phyloP scores from a whole-genome alignment of 495 filamentous ascomycete species.

The Tuber melanosporum region DNA sequence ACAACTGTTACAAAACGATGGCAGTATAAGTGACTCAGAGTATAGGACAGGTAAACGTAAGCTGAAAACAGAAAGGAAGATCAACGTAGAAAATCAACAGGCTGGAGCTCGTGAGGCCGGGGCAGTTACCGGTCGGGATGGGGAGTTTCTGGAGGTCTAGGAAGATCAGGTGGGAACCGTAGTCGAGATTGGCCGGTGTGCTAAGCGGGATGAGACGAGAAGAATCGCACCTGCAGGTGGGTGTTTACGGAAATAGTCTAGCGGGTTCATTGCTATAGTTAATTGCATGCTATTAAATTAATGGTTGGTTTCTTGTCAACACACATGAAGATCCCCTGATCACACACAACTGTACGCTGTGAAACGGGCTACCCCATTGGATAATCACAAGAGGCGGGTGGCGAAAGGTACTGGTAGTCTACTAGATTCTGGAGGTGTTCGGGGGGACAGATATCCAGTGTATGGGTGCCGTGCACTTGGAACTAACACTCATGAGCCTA shows the following conservation, averaged over 20 bases:
- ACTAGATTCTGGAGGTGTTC: background rate
- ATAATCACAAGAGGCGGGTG: background rate
- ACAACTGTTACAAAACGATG: too few relatives aligned
- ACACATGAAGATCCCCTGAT: background rate
- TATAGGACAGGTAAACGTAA: too few relatives aligned
- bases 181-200: background rate
- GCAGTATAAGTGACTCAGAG: too few relatives aligned
- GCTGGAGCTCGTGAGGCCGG: slow-evolving; percentile 55
- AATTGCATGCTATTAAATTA: background rate
- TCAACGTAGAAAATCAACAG: too few relatives aligned
- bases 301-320: too few relatives aligned
- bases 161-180: slow-evolving; percentile 55
- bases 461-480: too few relatives aligned
- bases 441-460: background rate
- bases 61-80: too few relatives aligned
- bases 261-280: background rate
- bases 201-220: background rate
- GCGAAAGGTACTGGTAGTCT: background rate
- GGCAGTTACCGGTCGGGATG: slow-evolving; percentile 59
- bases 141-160: slow-evolving; percentile 56
- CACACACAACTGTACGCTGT: background rate
- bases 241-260: background rate
- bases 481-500: too few relatives aligned
- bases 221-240: too few relatives aligned
- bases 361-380: background rate